phyloP scores from a whole-genome alignment of 352 stramenopile genomes.

The Phytophthora pseudosyringae region DNA sequence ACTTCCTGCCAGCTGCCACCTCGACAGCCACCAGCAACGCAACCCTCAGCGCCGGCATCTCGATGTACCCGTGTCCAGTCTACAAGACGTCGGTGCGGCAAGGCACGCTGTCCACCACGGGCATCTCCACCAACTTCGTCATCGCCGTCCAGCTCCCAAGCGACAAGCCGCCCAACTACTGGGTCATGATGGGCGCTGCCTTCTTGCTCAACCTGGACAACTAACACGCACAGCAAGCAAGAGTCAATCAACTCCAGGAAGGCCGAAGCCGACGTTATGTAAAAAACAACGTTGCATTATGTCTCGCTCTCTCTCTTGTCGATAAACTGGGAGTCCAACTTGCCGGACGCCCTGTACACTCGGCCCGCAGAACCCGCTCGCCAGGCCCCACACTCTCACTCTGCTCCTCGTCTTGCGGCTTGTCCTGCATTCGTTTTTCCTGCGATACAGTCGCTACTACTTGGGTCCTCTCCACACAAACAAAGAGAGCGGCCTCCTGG shows the following conservation, averaged over 20 bases:
- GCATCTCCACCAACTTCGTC: constrained; percentile 95
- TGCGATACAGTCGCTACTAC: constrained; percentile 45
- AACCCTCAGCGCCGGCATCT: constrained; percentile 6
- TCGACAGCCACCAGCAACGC: constrained; percentile 44
- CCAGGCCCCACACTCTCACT: background rate
- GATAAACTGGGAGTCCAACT: constrained; percentile 37
- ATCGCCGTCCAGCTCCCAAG: constrained; percentile 92
- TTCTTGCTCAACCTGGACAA: constrained; percentile 93
- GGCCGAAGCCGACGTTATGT: constrained; percentile 30
- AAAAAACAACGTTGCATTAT: constrained; percentile 49
- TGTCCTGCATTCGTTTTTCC: constrained; percentile 22
- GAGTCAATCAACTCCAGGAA: constrained; percentile 10
- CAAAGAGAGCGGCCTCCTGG: constrained; percentile 16
- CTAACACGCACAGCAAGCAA: constrained; percentile 35
- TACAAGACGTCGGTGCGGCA: constrained; percentile 96
- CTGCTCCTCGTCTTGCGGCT: constrained; percentile 2
- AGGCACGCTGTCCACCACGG: constrained; percentile 92
- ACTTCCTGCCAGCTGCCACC: constrained; percentile 85
- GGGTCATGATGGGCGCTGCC: constrained; percentile 93
- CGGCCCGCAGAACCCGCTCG: background rate
- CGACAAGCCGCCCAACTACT: constrained; percentile 83
- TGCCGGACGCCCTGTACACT: constrained; percentile 37
- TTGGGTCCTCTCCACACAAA: constrained; percentile 18
- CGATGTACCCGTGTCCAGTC: constrained; percentile 91
- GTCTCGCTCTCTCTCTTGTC: constrained; percentile 34